Conservation (phyloP, 2,329 filamentous ascomycete genomes). For the Ophiostoma sp. region DNA sequence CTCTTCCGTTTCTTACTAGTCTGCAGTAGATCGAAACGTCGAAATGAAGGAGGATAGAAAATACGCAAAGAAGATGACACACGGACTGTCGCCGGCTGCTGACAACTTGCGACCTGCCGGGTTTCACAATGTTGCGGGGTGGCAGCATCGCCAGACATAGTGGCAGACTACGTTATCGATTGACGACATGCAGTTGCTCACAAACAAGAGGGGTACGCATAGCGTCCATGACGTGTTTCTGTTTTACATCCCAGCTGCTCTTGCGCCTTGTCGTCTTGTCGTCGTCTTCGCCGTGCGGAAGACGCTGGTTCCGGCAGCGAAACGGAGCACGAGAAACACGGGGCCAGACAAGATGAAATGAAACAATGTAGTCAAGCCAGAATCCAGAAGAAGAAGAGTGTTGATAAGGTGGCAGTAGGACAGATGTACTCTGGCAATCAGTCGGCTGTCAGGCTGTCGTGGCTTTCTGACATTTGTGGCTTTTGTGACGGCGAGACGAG, state of each 20-base stretch:
- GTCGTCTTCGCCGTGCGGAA: not conserved
- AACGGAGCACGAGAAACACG: slow-evolving; percentile 11
- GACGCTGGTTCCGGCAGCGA: slow-evolving; percentile 4
- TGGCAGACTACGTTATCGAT: not conserved
- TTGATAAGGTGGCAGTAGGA: too few relatives aligned
- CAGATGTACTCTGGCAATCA: too few relatives aligned
- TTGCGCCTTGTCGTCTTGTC: not conserved
- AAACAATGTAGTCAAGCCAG: not conserved
- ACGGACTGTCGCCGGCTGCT: slow-evolving; percentile 19
- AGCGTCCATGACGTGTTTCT: not conserved
- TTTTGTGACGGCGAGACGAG: too few relatives aligned
- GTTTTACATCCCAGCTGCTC: not conserved
- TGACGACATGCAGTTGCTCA: too few relatives aligned
- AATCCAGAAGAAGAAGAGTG: too few relatives aligned
- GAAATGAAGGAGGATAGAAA: not conserved
- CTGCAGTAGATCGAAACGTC: not conserved
- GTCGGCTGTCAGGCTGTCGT: not conserved
- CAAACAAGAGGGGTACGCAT: too few relatives aligned
- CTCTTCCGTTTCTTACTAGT: not conserved
- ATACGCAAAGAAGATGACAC: slow-evolving; percentile 15
- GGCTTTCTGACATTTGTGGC: too few relatives aligned
- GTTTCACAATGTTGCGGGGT: slow-evolving; percentile 19
- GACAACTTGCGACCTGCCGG: slow-evolving; percentile 19
- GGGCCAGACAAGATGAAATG: slow-evolving; percentile 9
- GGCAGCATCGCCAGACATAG: not conserved